Evolutionary conservation across 2,329 filamentous ascomycete genomes (phyloP).

Genomic region (Cadophora sp.): DNA sequence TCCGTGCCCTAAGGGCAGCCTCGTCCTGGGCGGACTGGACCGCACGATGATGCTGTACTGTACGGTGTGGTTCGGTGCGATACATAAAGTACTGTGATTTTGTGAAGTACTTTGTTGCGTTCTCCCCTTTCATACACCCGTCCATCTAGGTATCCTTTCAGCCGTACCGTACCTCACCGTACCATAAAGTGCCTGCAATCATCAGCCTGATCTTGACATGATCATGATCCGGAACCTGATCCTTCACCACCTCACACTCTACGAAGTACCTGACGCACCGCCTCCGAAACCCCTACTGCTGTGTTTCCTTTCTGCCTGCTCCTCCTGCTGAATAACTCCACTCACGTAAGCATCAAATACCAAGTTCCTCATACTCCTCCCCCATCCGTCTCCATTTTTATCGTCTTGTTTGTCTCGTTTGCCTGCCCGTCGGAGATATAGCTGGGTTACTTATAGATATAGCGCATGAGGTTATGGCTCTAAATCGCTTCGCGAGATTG

Average conservation of each 20-base stretch:
- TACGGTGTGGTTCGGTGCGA: too few relatives aligned
- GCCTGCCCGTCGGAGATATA: background rate
- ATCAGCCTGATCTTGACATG: background rate
- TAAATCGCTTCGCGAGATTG: slow-evolving; percentile 6
- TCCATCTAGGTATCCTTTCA: background rate
- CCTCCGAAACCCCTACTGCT: background rate
- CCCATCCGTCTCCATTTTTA: background rate
- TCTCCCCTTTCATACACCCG: background rate
- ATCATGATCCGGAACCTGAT: background rate
- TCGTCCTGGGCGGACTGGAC: background rate
- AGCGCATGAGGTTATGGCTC: slow-evolving; percentile 2
- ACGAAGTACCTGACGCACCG: background rate
- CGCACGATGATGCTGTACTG: background rate
- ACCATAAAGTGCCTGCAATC: background rate
- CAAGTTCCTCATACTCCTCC: background rate
- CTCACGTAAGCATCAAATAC: slow-evolving; percentile 1
- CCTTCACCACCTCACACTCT: background rate
- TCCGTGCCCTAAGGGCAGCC: background rate
- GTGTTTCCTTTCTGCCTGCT: background rate
- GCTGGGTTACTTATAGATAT: background rate
- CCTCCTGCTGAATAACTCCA: slow-evolving; percentile 11
- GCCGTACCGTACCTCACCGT: too few relatives aligned
- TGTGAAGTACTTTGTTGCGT: background rate
- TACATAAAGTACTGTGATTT: background rate
- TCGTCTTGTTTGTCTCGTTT: background rate